Evolutionary conservation across 768 basidiomycete genomes (phyloP).

Genomic region (Suillus luteus): DNA sequence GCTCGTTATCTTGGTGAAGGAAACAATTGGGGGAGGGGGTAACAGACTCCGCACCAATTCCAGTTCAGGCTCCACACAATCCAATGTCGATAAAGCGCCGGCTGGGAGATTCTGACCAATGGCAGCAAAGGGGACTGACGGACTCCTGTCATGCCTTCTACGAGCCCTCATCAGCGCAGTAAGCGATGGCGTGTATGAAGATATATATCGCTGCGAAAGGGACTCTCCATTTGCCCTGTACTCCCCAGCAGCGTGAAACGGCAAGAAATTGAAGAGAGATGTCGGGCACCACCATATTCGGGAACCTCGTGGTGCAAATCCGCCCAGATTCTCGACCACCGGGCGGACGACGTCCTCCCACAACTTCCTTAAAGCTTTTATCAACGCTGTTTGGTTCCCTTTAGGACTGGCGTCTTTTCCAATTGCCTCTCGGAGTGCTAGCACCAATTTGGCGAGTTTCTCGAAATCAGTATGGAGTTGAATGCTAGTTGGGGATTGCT

Average conservation of each 20-base stretch:
- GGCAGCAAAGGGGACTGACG: neutral
- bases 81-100: neutral
- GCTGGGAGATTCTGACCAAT: constrained; percentile 8
- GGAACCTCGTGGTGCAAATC: neutral
- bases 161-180: constrained; percentile 15
- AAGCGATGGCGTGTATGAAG: constrained; percentile 16
- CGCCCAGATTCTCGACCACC: neutral
- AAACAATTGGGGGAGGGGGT: neutral
- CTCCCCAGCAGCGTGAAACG: constrained; percentile 17
- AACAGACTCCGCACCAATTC: neutral
- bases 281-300: constrained; percentile 16
- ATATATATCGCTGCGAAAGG: constrained; percentile 4
- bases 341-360: neutral
- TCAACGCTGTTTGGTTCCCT: neutral
- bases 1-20: constrained; percentile 4
- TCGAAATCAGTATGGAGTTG: neutral
- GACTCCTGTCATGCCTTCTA: neutral
- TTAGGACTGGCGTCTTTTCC: no score
- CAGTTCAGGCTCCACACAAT: neutral
- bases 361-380: neutral
- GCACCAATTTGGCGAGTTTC: neutral
- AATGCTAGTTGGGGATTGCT: constrained; percentile 2
- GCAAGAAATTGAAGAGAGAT: constrained; percentile 12
- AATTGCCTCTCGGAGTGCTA: no score
- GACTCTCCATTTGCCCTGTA: neutral